Percentiles rank a stretch among this genome's conserved stretches.
phyloP scores from a whole-genome alignment of 768 basidiomycete species.

The Podaxis carcinomalis region DNA sequence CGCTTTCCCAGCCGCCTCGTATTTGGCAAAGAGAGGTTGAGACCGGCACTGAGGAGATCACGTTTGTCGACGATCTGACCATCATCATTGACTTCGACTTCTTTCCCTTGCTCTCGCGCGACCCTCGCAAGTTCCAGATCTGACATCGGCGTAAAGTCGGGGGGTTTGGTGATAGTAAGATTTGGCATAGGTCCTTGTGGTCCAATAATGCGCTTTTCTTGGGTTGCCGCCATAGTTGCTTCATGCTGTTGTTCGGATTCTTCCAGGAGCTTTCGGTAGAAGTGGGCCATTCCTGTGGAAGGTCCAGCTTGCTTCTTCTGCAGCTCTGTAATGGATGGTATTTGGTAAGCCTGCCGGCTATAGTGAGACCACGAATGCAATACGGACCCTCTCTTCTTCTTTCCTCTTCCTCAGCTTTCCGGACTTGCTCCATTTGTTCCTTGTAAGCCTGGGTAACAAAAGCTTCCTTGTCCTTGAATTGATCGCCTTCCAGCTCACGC shows the following conservation, averaged over 20 bases:
- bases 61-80: constrained; percentile 97
- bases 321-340: constrained; percentile 37
- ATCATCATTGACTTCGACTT: constrained; percentile 94
- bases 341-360: not conserved
- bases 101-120: constrained; percentile 72
- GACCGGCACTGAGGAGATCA: constrained; percentile 83
- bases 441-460: constrained; percentile 98
- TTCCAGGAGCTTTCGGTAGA: constrained; percentile 75
- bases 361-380: not conserved
- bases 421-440: constrained; percentile 90
- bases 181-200: constrained; percentile 62
- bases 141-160: constrained; percentile 55
- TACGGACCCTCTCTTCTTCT: constrained; percentile 76
- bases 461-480: constrained; percentile 92
- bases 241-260: constrained; percentile 81
- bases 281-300: constrained; percentile 79
- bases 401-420: constrained; percentile 91
- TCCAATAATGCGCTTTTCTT: constrained; percentile 51
- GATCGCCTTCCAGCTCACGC: constrained; percentile 88
- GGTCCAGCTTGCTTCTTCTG: constrained; percentile 55
- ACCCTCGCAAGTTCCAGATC: constrained; percentile 71
- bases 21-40: constrained; percentile 85
- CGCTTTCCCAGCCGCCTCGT: constrained; percentile 64
- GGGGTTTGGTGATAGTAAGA: constrained; percentile 73
- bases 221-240: constrained; percentile 77